A percentile compares a stretch with the other conserved stretches of the same genome.
Conservation (phyloP, 1,284 basidiomycete genomes). For the Malassezia restricta region DNA sequence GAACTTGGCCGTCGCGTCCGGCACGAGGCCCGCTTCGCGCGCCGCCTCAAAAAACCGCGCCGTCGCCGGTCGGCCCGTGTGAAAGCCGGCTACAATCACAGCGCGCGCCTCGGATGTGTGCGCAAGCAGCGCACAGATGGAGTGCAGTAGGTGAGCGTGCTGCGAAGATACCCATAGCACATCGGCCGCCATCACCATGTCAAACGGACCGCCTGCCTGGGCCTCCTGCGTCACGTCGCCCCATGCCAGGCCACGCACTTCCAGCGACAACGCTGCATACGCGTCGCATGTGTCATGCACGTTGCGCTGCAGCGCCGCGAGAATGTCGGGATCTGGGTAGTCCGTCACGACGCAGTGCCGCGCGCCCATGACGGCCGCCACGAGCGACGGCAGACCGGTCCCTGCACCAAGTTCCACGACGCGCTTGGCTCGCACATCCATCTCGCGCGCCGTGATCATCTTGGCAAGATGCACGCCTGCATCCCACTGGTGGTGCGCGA, state of each 20-base stretch:
- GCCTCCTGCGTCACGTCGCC: constrained; percentile 8
- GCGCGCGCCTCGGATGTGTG: constrained; percentile 17
- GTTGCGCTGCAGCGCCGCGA: constrained; percentile 2
- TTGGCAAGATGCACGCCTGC: constrained; percentile 32
- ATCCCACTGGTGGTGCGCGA: constrained; percentile 44
- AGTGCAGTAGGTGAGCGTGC: constrained; percentile 26
- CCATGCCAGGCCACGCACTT: constrained; percentile 10
- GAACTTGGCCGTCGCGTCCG: constrained; percentile 18
- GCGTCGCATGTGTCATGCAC: background rate
- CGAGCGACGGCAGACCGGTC: constrained; percentile 30
- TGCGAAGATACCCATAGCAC: constrained; percentile 41
- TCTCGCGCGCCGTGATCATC: constrained; percentile 16
- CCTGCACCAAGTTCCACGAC: constrained; percentile 37
- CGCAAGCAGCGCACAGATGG: constrained; percentile 25
- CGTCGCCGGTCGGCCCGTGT: constrained; percentile 36
- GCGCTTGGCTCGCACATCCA: constrained; percentile 20
- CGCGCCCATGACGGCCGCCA: constrained; percentile 21
- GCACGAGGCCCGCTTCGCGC: constrained; percentile 14
- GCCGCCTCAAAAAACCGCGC: constrained; percentile 23
- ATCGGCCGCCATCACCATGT: constrained; percentile 32
- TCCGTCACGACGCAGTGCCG: constrained; percentile 13
- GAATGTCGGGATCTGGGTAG: constrained; percentile 17
- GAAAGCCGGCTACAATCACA: constrained; percentile 34
- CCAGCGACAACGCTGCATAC: background rate
- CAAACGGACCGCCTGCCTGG: constrained; percentile 15